A percentile compares a stretch with the other conserved stretches of the same genome.
Evolutionary conservation across 2,329 filamentous ascomycete species (phyloP).

Genomic region (Purpureocillium takamizusanense): DNA sequence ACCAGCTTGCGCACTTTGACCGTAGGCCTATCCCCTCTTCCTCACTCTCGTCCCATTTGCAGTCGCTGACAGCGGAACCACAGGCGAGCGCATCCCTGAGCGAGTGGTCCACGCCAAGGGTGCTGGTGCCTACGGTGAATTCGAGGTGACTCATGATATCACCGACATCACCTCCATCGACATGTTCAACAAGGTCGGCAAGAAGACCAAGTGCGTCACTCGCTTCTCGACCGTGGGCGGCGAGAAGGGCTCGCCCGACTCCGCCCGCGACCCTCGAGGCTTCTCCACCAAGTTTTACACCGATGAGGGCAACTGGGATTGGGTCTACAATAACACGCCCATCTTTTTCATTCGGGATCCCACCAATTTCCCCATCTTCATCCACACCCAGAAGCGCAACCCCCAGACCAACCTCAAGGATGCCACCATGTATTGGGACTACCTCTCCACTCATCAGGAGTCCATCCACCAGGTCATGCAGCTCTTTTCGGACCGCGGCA

Average conservation of each 20-base stretch:
- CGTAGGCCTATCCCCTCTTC: constrained; percentile 14
- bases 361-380: constrained; percentile 66
- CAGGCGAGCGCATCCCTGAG: constrained; percentile 37
- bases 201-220: constrained; percentile 47
- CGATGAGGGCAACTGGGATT: constrained; percentile 63
- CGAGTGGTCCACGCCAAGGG: constrained; percentile 27
- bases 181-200: constrained; percentile 43
- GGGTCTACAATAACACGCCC: constrained; percentile 69
- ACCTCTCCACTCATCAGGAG: constrained; percentile 51
- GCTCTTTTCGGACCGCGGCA: constrained; percentile 58
- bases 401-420: constrained; percentile 63
- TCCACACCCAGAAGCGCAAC: constrained; percentile 70
- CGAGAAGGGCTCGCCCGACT: constrained; percentile 57
- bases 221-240: constrained; percentile 67
- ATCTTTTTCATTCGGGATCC: constrained; percentile 71
- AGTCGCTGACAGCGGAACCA: neutral
- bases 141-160: constrained; percentile 50
- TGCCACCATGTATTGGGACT: constrained; percentile 48
- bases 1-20: constrained; percentile 47
- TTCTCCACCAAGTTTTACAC: constrained; percentile 54
- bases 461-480: constrained; percentile 55
- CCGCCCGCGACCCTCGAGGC: constrained; percentile 60
- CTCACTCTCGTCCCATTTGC: neutral
- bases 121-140: constrained; percentile 42
- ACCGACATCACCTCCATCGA: constrained; percentile 44